Percentiles rank a stretch among this genome's conserved stretches.
Conservation (phyloP, 768 basidiomycete genomes). For the Hortiboletus flavorubellus region DNA sequence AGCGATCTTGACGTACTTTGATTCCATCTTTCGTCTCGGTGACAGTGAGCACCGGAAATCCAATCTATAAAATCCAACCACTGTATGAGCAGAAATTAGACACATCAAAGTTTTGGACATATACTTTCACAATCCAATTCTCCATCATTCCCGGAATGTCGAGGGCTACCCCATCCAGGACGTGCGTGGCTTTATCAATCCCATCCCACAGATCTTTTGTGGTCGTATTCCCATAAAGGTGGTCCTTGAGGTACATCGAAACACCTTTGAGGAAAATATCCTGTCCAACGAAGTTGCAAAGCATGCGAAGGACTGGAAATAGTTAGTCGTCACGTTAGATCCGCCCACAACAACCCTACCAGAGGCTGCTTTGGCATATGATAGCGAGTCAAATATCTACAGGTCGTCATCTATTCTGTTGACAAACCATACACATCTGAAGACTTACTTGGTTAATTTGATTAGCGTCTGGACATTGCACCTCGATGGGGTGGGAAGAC, state of each 20-base stretch:
- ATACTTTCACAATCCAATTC: constrained; percentile 83
- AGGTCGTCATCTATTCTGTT: not conserved
- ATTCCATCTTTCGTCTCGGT: constrained; percentile 72
- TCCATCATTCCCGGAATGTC: constrained; percentile 83
- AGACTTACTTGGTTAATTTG: constrained; percentile 66
- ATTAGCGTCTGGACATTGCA: constrained; percentile 83
- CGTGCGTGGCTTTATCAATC: constrained; percentile 69
- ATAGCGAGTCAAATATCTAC: constrained; percentile 88
- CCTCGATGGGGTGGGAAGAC: constrained; percentile 92
- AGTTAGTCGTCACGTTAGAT: not conserved
- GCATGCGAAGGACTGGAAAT: constrained; percentile 81
- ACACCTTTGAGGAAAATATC: constrained; percentile 86
- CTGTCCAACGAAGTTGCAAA: constrained; percentile 84
- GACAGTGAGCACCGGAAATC: constrained; percentile 89
- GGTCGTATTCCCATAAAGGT: constrained; percentile 79
- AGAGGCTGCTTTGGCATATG: constrained; percentile 82
- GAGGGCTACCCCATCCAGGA: constrained; percentile 28
- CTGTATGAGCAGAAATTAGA: not conserved
- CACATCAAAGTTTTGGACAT: not conserved
- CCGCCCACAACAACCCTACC: constrained; percentile 37
- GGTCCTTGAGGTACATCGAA: constrained; percentile 87
- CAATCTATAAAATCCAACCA: constrained; percentile 41
- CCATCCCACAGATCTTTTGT: constrained; percentile 89
- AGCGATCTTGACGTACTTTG: constrained; percentile 83
- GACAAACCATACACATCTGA: not conserved